phyloP scores from a whole-genome alignment of 2,329 filamentous ascomycete genomes.

The Trichoderma arundinaceum region DNA sequence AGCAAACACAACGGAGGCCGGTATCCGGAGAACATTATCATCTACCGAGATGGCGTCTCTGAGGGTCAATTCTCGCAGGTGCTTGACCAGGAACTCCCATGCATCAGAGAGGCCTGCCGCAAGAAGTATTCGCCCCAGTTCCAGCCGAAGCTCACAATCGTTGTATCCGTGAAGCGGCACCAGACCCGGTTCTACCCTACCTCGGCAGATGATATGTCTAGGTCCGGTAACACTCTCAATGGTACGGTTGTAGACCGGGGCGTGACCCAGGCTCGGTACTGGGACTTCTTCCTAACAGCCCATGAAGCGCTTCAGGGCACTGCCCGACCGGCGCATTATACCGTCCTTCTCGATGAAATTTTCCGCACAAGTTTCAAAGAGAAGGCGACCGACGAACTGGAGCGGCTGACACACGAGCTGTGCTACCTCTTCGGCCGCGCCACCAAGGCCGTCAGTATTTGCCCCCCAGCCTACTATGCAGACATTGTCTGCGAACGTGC shows the following conservation, averaged over 20 bases:
- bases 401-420: conserved; percentile 76
- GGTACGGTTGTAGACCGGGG: conserved; percentile 88
- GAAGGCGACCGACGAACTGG: conserved; percentile 68
- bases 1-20: conserved; percentile 56
- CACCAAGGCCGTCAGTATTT: conserved; percentile 87
- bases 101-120: conserved; percentile 68
- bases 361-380: conserved; percentile 54
- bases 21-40: conserved; percentile 75
- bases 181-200: conserved; percentile 87
- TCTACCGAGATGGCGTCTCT: conserved; percentile 89
- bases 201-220: conserved; percentile 50
- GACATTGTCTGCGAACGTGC: conserved; percentile 83
- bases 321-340: conserved; percentile 82
- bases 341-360: conserved; percentile 73
- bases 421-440: conserved; percentile 85
- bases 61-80: conserved; percentile 81
- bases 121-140: conserved; percentile 59
- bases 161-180: conserved; percentile 87
- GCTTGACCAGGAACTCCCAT: conserved; percentile 69
- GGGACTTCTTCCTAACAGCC: conserved; percentile 86
- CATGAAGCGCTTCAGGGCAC: conserved; percentile 84
- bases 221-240: conserved; percentile 69
- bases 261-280: conserved; percentile 74
- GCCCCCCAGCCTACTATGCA: conserved; percentile 88
- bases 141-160: conserved; percentile 70